A percentile compares a stretch with the other conserved stretches of the same genome.
phyloP scores from a whole-genome alignment of 805 yeast species.

The Wickerhamomyces queroliae region DNA sequence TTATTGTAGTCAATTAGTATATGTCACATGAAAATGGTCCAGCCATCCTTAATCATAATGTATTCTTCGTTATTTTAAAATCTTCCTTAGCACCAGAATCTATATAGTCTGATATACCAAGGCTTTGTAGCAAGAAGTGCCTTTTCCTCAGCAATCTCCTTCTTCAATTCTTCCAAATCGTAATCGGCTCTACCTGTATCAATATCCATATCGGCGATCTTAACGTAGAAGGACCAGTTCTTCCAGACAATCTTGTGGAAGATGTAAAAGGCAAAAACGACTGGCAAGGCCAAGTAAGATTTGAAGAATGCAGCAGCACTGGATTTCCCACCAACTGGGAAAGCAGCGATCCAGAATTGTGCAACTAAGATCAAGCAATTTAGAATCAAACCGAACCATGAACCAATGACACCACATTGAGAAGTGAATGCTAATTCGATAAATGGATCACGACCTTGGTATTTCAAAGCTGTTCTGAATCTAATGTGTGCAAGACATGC shows the following conservation, averaged over 20 bases:
- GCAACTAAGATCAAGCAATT: constrained; percentile 59
- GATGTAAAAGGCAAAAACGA: constrained; percentile 49
- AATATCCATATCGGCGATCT: constrained; percentile 47
- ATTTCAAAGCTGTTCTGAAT: constrained; percentile 56
- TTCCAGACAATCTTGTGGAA: constrained; percentile 52
- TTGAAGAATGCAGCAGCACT: constrained; percentile 57
- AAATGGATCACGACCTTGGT: constrained; percentile 53
- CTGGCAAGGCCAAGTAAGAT: constrained; percentile 59
- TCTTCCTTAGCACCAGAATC: constrained; percentile 48
- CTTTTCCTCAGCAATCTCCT: constrained; percentile 48
- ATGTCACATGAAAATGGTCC: no score
- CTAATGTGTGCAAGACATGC: constrained; percentile 56
- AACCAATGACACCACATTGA: constrained; percentile 64
- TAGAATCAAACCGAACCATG: constrained; percentile 53
- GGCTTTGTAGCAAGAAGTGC: constrained; percentile 37
- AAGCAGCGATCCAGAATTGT: constrained; percentile 79
- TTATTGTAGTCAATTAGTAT: no score
- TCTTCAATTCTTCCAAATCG: constrained; percentile 46
- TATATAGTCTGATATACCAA: constrained; percentile 35
- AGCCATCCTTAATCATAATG: no score
- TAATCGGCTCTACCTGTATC: constrained; percentile 57
- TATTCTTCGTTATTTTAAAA: no score
- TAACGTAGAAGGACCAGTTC: constrained; percentile 35
- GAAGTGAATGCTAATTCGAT: constrained; percentile 65
- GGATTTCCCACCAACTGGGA: constrained; percentile 52